Base-by-base conservation (phyloP, 2,329 filamentous ascomycete species). In the Neophaeococcomyces aloes region DNA sequence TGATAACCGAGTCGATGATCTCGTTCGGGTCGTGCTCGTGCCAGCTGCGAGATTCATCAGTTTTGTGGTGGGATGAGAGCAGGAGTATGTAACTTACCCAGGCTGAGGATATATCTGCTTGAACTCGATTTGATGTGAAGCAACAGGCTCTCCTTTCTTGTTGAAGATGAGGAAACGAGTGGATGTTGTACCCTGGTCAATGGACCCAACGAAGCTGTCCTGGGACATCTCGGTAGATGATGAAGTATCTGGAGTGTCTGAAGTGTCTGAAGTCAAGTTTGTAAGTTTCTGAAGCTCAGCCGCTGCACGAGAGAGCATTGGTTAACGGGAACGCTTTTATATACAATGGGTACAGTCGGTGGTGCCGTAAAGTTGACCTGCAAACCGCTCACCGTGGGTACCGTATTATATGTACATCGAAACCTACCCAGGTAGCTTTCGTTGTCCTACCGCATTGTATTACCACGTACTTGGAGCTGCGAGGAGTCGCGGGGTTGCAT, bases 91-190 rank as follows among this genome's bases (percentile, higher is more conserved):
- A 44, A 72, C 78, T 65, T 71, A 91, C 83, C 88, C 88, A 52
- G 87, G 81, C 48, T 87, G 72, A 13, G 86, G 85, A 62, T 93
- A 89, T 47, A 82, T 76, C 60, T 94, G 88, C 52, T 78, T 77
- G 58, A 94, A 88, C 61, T 93, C 86, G 52, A 88, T 79, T 65
- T 94, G 87, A 61, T 94, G 86, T 54, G 79, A 81, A 29, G 83
- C 86, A 34, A 91, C 75, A 3, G 84, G 83, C 47, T 83, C 78
- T 44, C 87, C 86, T 32, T 75, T 67, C 51, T 78, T 78, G 64
- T 94, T 80, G 67, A 94, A 94, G 59, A 95, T 88, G 55, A 94
- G 75, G 65, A 94, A 94, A 29, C 87, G 76, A 27, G 86, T 85
- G 47, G 83, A 89, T 25, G 87, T 94, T 10, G 87, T 94, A 46